Percentiles rank a stretch among this genome's conserved stretches.
Evolutionary conservation across 2,329 filamentous ascomycete genomes (phyloP).

Genomic region (Fusarium sp.): DNA sequence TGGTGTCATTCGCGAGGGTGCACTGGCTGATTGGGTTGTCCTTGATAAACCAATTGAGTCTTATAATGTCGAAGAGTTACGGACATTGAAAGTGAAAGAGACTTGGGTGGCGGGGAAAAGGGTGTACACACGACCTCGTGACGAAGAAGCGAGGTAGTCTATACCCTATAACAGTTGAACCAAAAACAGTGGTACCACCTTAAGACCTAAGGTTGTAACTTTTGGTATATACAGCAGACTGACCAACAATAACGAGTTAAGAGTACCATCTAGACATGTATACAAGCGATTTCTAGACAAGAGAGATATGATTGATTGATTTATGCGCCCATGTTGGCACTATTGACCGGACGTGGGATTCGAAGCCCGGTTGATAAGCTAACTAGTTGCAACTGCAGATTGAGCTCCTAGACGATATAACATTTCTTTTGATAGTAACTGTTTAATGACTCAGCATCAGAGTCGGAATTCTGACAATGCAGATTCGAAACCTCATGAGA

Average conservation of each 20-base stretch:
- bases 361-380: neutral
- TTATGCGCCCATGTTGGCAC: neutral
- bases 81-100: constrained; percentile 68
- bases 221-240: neutral
- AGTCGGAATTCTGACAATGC: neutral
- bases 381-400: neutral
- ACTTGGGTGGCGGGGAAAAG: constrained; percentile 74
- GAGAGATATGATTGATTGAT: neutral
- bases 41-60: constrained; percentile 68
- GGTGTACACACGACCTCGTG: constrained; percentile 54
- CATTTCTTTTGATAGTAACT: constrained; percentile 9
- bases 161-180: neutral
- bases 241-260: neutral
- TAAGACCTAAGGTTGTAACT: neutral
- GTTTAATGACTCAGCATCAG: constrained; percentile 1
- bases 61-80: constrained; percentile 63
- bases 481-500: neutral
- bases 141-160: neutral
- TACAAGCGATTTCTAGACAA: neutral
- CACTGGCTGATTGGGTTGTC: constrained; percentile 78
- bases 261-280: neutral
- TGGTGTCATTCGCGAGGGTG: constrained; percentile 69
- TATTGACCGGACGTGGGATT: neutral
- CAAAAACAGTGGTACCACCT: neutral
- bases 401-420: neutral